phyloP scores from a whole-genome alignment of 768 basidiomycete species.

The Amanita phalloides region DNA sequence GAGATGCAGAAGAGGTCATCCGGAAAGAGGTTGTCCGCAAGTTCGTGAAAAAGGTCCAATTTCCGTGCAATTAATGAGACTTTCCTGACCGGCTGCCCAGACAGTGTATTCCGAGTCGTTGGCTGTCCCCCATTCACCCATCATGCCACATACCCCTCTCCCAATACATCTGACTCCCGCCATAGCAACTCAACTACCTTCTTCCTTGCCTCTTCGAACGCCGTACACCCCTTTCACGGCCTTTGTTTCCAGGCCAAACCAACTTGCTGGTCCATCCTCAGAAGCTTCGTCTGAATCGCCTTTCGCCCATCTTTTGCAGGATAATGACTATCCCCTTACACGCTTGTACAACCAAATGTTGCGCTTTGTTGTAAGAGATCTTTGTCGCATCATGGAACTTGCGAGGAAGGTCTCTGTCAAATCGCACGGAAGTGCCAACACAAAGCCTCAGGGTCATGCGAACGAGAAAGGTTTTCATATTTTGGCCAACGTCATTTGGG shows the following conservation, averaged over 20 bases:
- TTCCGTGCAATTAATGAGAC: background rate
- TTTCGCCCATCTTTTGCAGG: constrained; percentile 49
- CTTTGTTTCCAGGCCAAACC: constrained; percentile 36
- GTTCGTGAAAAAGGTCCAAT: constrained; percentile 68
- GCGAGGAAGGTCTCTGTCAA: constrained; percentile 59
- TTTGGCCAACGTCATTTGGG: constrained; percentile 84
- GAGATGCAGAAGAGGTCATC: constrained; percentile 83
- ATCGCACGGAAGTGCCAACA: constrained; percentile 17
- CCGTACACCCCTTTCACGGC: constrained; percentile 45
- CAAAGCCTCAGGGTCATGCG: constrained; percentile 4
- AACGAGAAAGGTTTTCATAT: constrained; percentile 58
- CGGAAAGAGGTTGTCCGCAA: constrained; percentile 57
- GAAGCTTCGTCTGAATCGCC: constrained; percentile 17
- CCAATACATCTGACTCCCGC: constrained; percentile 23
- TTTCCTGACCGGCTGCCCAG: constrained; percentile 25
- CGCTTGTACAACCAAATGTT: constrained; percentile 75
- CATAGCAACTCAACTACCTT: constrained; percentile 15
- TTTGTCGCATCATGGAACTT: constrained; percentile 64
- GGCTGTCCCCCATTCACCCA: constrained; percentile 58
- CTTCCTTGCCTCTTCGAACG: constrained; percentile 27
- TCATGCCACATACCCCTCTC: constrained; percentile 70
- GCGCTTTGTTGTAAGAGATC: constrained; percentile 68
- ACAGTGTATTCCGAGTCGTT: constrained; percentile 67
- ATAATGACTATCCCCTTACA: constrained; percentile 57
- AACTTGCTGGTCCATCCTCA: constrained; percentile 29